These are phyloP conservation scores for Meyerozyma sp. DNA, from an alignment of 1,139 yeast genomes.

Conservation along the genomic window DNA sequence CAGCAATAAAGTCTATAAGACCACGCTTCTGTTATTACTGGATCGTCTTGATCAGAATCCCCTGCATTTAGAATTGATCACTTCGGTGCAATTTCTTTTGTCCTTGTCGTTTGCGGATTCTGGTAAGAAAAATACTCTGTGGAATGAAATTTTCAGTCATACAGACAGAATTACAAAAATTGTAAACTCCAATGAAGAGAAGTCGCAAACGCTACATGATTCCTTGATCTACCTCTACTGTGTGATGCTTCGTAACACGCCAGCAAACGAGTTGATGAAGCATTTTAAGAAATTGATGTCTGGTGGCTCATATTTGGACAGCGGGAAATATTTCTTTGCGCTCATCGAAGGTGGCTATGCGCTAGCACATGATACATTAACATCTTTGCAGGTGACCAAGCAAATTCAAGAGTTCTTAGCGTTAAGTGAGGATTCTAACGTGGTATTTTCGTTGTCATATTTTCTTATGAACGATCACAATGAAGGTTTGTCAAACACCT, in stretches of 20 bases:
- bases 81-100: conserved; percentile 27
- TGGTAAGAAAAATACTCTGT: conserved; percentile 52
- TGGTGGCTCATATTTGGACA: conserved; percentile 22
- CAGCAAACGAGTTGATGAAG: conserved; percentile 44
- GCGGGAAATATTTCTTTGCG: conserved; percentile 37
- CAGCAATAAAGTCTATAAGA: conserved; percentile 32
- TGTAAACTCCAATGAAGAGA: conserved; percentile 3
- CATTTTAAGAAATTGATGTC: conserved; percentile 40
- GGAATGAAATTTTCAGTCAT: conserved; percentile 26
- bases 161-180: conserved; percentile 8
- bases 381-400: conserved; percentile 40
- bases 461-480: conserved; percentile 20
- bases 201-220: conserved; percentile 15
- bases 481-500: neutral
- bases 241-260: conserved; percentile 55
- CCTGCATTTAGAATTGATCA: conserved; percentile 8
- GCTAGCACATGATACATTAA: conserved; percentile 38
- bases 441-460: conserved; percentile 23
- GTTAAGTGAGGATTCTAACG: conserved; percentile 13
- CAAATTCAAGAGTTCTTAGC: conserved; percentile 47
- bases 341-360: conserved; percentile 46
- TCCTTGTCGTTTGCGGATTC: conserved; percentile 61
- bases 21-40: neutral
- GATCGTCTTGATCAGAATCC: neutral
- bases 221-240: conserved; percentile 39